Evolutionary conservation across 1,284 basidiomycete genomes (phyloP).

Genomic region (Psilocybe mexicana): DNA sequence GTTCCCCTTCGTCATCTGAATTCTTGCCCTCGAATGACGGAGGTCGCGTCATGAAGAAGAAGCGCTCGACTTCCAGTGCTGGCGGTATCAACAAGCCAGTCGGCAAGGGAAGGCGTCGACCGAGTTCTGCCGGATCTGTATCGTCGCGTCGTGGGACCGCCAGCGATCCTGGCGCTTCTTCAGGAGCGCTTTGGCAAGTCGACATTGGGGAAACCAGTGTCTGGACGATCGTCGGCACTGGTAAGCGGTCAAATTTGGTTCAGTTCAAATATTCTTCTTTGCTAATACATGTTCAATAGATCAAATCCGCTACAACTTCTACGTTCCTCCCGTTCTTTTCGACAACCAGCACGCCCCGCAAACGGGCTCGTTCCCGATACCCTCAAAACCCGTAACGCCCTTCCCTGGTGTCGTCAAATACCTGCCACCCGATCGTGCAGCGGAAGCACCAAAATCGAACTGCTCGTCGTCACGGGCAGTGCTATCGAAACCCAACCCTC

Average conservation of each 20-base stretch:
- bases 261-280: neutral
- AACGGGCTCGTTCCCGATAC: constrained; percentile 71
- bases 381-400: constrained; percentile 82
- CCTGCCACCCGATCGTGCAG: constrained; percentile 80
- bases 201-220: constrained; percentile 89
- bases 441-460: constrained; percentile 69
- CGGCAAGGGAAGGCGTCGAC: constrained; percentile 67
- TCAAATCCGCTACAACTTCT: constrained; percentile 90
- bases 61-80: constrained; percentile 73
- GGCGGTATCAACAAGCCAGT: constrained; percentile 63
- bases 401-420: constrained; percentile 86
- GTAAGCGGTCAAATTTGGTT: constrained; percentile 41
- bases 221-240: constrained; percentile 92
- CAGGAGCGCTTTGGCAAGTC: constrained; percentile 83
- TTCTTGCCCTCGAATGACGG: constrained; percentile 73
- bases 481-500: constrained; percentile 71
- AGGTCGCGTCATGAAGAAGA: constrained; percentile 81
- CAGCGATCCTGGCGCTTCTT: constrained; percentile 66
- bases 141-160: constrained; percentile 64
- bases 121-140: constrained; percentile 72
- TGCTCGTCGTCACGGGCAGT: constrained; percentile 64
- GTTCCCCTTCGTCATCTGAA: constrained; percentile 69
- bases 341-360: constrained; percentile 70
- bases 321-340: constrained; percentile 82
- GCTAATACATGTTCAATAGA: constrained; percentile 41